phyloP scores from a whole-genome alignment of 345 rosid species.

The Gossypium ekmanianum region DNA sequence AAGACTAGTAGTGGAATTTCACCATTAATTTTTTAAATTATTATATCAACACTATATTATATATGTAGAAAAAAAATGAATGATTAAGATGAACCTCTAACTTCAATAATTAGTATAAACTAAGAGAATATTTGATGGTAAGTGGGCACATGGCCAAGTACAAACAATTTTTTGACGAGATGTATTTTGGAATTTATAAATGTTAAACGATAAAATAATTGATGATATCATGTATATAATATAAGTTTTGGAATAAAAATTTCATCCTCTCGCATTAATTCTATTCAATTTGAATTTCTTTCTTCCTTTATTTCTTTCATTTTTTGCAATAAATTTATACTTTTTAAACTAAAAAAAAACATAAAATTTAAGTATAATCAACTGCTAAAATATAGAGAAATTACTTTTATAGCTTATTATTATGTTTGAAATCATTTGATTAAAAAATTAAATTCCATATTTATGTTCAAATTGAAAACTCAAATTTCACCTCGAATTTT shows the following conservation, averaged over 20 bases:
- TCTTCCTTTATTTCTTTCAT: background rate
- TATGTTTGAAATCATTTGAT: no score
- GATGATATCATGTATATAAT: background rate
- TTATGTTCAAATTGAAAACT: no score
- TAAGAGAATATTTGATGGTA: background rate
- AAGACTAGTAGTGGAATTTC: no score
- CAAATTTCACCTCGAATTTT: no score
- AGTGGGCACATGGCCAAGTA: conserved; percentile 7
- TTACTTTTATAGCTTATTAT: background rate
- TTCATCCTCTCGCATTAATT: background rate
- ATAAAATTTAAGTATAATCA: background rate
- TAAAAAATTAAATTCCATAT: no score
- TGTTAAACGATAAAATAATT: background rate
- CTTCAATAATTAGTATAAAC: background rate
- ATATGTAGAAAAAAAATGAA: background rate
- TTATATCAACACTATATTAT: no score
- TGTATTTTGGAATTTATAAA: background rate
- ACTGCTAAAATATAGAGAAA: background rate
- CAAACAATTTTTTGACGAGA: background rate
- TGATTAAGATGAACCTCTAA: background rate
- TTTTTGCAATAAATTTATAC: no score
- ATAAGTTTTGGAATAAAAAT: background rate
- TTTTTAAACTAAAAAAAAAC: background rate
- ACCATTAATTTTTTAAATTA: no score
- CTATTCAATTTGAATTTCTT: background rate